These are phyloP conservation scores for Lentinula aciculospora DNA, from an alignment of 768 basidiomycete species.

Conservation along the genomic window DNA sequence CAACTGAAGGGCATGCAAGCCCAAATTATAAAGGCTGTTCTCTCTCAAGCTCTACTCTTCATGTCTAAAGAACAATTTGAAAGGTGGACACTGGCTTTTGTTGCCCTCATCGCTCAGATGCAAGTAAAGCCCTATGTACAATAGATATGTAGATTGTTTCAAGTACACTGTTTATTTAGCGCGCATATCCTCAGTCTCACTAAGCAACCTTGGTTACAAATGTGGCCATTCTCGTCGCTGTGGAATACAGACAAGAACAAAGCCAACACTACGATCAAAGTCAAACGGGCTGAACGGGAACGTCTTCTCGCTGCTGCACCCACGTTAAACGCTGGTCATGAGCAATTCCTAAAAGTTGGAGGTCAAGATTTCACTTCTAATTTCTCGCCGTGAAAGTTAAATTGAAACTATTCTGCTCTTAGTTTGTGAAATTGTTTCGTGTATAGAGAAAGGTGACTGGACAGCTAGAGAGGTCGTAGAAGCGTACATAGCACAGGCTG, in stretches of 20 bases:
- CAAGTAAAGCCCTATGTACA: background rate
- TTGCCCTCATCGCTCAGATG: constrained; percentile 46
- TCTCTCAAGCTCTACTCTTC: constrained; percentile 93
- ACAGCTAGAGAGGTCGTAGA: constrained; percentile 38
- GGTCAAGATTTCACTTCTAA: background rate
- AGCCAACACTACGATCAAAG: background rate
- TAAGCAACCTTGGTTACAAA: background rate
- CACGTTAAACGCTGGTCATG: background rate
- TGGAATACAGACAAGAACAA: background rate
- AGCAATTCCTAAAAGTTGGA: background rate
- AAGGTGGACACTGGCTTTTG: constrained; percentile 71
- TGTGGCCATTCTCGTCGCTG: background rate
- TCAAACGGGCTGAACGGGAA: constrained; percentile 1
- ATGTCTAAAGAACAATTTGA: constrained; percentile 98
- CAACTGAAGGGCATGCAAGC: constrained; percentile 82
- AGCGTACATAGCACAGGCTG: constrained; percentile 38
- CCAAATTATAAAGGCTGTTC: constrained; percentile 92
- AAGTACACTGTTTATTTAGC: too few species aligned
- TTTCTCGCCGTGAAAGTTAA: background rate
- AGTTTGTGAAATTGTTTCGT: constrained; percentile 38
- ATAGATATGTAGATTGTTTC: background rate
- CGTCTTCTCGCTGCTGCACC: background rate
- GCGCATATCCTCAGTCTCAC: too few species aligned
- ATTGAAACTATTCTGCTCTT: background rate
- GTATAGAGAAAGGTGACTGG: constrained; percentile 34